Base-by-base conservation (phyloP, 2,329 filamentous ascomycete genomes). In the Eurotiales sp. region DNA sequence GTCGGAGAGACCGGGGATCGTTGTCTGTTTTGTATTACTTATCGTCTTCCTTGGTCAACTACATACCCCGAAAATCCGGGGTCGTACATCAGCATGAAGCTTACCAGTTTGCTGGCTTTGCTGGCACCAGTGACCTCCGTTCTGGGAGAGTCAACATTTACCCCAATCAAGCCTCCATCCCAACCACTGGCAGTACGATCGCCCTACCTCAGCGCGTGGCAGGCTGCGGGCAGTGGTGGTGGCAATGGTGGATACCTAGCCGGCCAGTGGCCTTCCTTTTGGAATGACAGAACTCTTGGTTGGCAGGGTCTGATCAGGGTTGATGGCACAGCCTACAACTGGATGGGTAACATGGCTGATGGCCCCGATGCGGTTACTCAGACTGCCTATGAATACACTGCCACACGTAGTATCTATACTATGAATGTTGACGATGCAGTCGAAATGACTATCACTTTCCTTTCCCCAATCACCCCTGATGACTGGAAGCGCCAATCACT, bases 121-220 rank as follows among this genome's bases (percentile, higher is more conserved):
- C 27, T 51, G 19, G 49, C 36, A 2, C 39, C 43, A 14, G 34
- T 45, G 29, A 29, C 42, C 15, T 21, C 34, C 19, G 43, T 40
- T 17, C 21, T 42, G 43, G 65, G 64, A 7, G 41, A 51, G 15
- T 85, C 83, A 10, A 81, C 75, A 1, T 88, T 87, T 62, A 75
- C 71, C 29, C 85, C 85, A 32, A 78, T 80, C 25, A 77, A 83
- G 11, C 84, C 85, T 40, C 86, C 86, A n/a, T 78, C 86, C 1
- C 75, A 87, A 23, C 87, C 87, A 8, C 68, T 92, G 29, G 86
- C 86, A 37, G 87, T 90, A 40, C 83, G 82, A 55, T 86, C 83
- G 7, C 87, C 87, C 0, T 92, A 90, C 58, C 69, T 91, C 14
- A 89, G 81, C 63, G 80, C 82, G 12, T 89, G 86, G 85, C 74